A percentile compares a stretch with the other conserved stretches of the same genome.
These are phyloP conservation scores for Cladosporium velox DNA, from an alignment of 2,329 filamentous ascomycete genomes.

Conservation along the genomic window DNA sequence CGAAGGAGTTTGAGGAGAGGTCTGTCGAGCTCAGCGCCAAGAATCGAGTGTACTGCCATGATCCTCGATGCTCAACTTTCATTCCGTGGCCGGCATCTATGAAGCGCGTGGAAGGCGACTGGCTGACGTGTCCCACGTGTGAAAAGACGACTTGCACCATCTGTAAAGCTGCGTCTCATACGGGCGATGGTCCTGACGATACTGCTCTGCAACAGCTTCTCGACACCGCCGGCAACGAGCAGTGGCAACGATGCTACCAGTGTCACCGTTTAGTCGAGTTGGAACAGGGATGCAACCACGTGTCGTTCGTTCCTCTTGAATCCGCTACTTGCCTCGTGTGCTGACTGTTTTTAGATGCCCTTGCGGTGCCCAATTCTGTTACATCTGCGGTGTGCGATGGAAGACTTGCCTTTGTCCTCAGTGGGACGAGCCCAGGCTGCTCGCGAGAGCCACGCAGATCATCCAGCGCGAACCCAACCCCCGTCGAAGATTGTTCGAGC, in stretches of 20 bases:
- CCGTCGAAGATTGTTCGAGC: conserved; percentile 10
- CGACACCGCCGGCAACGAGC: conserved; percentile 43
- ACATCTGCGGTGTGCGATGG: conserved; percentile 34
- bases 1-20: conserved; percentile 46
- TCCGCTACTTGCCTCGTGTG: conserved; percentile 37
- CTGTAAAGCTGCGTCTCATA: conserved; percentile 54
- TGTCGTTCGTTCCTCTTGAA: conserved; percentile 49
- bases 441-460: conserved; percentile 23
- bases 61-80: conserved; percentile 49
- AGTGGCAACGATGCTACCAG: conserved; percentile 55
- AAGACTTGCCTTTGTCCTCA: conserved; percentile 30
- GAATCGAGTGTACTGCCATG: conserved; percentile 56
- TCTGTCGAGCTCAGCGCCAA: conserved; percentile 51
- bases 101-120: conserved; percentile 23
- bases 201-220: conserved; percentile 44
- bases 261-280: conserved; percentile 56
- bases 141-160: conserved; percentile 47
- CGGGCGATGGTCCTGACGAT: conserved; percentile 53
- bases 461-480: conserved; percentile 23
- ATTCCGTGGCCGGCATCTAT: conserved; percentile 42
- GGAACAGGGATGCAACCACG: conserved; percentile 55
- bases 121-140: conserved; percentile 50
- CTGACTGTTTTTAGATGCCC: conserved; percentile 26
- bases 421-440: conserved; percentile 27
- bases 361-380: conserved; percentile 36